Conservation (phyloP, 768 basidiomycete genomes). For the Hebeloma cylindrosporum region DNA sequence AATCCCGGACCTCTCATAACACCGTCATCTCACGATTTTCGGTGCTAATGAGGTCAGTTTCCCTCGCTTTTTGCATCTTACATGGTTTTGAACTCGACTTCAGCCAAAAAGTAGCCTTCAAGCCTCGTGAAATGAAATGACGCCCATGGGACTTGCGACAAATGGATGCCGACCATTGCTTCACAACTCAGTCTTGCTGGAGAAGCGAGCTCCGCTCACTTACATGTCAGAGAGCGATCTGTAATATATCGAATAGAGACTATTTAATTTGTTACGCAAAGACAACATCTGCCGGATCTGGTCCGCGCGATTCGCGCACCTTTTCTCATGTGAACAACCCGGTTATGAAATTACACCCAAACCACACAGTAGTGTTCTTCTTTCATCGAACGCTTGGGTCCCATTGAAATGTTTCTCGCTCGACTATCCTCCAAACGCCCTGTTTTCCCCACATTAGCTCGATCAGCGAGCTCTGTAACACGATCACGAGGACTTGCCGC, state of each 20-base stretch:
- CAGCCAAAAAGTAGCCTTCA: too few relatives aligned
- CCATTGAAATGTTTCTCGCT: conserved; percentile 12
- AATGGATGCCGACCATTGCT: too few relatives aligned
- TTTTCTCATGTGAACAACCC: conserved; percentile 17
- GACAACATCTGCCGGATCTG: conserved; percentile 15
- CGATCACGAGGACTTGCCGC: conserved; percentile 47
- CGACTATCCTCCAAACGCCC: conserved; percentile 12
- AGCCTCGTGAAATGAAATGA: too few relatives aligned
- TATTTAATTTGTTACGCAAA: conserved; percentile 1
- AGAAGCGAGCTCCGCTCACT: too few relatives aligned
- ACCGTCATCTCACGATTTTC: not conserved
- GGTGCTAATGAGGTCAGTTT: not conserved
- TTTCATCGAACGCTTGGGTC: conserved; percentile 7
- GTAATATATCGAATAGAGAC: conserved; percentile 10
- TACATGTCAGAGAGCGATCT: too few relatives aligned
- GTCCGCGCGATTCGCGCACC: conserved; percentile 14
- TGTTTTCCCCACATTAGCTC: conserved; percentile 26
- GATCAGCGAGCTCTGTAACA: conserved; percentile 40
- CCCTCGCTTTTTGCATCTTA: not conserved
- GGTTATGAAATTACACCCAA: conserved; percentile 2
- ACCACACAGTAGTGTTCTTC: conserved; percentile 3
- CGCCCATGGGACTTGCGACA: too few relatives aligned
- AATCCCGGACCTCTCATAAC: conserved; percentile 41
- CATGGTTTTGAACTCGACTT: too few relatives aligned
- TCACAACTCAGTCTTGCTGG: too few relatives aligned